Evolutionary conservation across 352 stramenopile genomes (phyloP).

Genomic region (Pseudoperonospora humuli): DNA sequence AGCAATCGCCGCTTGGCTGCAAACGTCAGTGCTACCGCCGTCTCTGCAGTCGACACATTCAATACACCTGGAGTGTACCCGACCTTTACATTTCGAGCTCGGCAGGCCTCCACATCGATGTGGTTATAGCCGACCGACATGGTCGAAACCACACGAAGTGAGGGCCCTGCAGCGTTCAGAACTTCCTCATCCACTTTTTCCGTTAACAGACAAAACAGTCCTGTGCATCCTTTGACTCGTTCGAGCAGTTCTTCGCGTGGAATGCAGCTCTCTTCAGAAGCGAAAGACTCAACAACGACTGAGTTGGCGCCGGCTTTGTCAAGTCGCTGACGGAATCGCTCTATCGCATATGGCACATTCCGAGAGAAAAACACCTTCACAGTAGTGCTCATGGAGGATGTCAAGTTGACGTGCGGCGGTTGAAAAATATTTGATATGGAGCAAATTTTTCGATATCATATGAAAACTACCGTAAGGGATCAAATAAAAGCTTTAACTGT

Average conservation of each 20-base stretch:
- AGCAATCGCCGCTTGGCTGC: constrained; percentile 48
- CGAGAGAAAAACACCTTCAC: constrained; percentile 65
- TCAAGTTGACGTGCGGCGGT: too few relatives aligned
- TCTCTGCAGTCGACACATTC: constrained; percentile 75
- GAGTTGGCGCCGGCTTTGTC: constrained; percentile 6
- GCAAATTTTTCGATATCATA: too few relatives aligned
- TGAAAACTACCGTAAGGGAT: too few relatives aligned
- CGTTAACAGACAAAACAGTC: constrained; percentile 60
- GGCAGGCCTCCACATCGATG: constrained; percentile 78
- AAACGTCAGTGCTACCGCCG: constrained; percentile 62
- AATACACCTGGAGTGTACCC: constrained; percentile 83
- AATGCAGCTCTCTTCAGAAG: constrained; percentile 30
- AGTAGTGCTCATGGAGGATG: constrained; percentile 13
- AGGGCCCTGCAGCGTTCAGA: constrained; percentile 42
- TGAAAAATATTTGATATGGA: too few relatives aligned
- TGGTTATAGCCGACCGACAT: constrained; percentile 90
- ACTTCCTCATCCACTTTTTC: constrained; percentile 68
- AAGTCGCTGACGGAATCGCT: constrained; percentile 34
- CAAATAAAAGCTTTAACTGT: too few relatives aligned
- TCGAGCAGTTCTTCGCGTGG: constrained; percentile 38
- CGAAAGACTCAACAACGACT: constrained; percentile 21
- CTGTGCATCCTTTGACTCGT: constrained; percentile 38
- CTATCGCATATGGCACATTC: constrained; percentile 55
- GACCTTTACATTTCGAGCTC: constrained; percentile 54
- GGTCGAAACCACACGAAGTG: constrained; percentile 66